Percentiles rank a stretch among this genome's conserved stretches.
phyloP scores from a whole-genome alignment of 164 flowering plant genomes.

The Liquidambar formosana region DNA sequence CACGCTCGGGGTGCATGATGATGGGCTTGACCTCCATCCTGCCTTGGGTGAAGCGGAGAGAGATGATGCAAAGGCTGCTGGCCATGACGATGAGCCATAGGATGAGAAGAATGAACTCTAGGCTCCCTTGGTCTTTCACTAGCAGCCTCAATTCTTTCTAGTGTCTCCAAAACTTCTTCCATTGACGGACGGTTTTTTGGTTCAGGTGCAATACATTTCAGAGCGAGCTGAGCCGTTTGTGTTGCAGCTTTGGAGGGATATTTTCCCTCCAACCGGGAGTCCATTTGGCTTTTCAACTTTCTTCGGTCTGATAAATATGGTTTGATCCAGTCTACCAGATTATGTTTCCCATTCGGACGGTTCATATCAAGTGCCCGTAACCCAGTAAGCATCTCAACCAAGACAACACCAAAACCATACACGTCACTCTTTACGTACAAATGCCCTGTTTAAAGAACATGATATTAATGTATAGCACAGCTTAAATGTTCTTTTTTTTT shows the following conservation, averaged over 20 bases:
- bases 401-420: conserved; percentile 84
- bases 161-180: conserved; percentile 62
- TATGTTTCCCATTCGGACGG: conserved; percentile 65
- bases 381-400: conserved; percentile 77
- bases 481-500: no score
- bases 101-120: conserved; percentile 21
- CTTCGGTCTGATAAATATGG: conserved; percentile 51
- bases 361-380: conserved; percentile 63
- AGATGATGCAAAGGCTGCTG: conserved; percentile 34
- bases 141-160: conserved; percentile 44
- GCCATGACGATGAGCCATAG: conserved; percentile 14
- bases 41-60: conserved; percentile 40
- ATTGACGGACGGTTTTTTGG: conserved; percentile 72
- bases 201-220: conserved; percentile 57
- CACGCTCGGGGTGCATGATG: conserved; percentile 17
- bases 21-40: conserved; percentile 10
- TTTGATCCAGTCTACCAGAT: conserved; percentile 74
- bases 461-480: not conserved
- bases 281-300: conserved; percentile 59
- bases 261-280: conserved; percentile 54
- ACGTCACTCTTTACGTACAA: conserved; percentile 88
- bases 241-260: conserved; percentile 58
- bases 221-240: conserved; percentile 58
- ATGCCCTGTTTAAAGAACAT: conserved; percentile 57
- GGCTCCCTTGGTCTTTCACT: conserved; percentile 38